These are phyloP conservation scores for Populus deltoides DNA, from an alignment of 345 rosid species.

Conservation along the genomic window DNA sequence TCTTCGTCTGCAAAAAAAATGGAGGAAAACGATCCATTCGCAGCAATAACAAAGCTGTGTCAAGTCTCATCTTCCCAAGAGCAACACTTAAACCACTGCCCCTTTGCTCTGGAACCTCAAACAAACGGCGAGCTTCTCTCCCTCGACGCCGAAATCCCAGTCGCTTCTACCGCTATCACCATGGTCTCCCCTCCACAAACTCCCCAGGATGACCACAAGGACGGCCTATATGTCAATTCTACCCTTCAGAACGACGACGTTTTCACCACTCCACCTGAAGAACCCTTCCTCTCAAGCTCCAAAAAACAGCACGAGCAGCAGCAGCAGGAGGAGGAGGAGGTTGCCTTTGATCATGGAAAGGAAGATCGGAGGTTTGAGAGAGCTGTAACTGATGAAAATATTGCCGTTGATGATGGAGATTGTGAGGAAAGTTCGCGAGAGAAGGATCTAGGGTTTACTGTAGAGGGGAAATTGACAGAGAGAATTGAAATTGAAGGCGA, in stretches of 20 bases:
- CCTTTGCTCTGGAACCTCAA: slow-evolving; percentile 16
- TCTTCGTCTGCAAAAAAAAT: not conserved
- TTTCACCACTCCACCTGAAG: slow-evolving; percentile 30
- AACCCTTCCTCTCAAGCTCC: slow-evolving; percentile 1
- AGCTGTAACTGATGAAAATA: not conserved
- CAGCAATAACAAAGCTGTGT: slow-evolving; percentile 19
- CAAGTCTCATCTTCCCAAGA: slow-evolving; percentile 30
- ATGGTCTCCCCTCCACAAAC: slow-evolving; percentile 38
- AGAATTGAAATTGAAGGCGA: slow-evolving; percentile 10
- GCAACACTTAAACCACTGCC: slow-evolving; percentile 4
- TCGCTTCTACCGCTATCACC: slow-evolving; percentile 31
- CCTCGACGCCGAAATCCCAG: slow-evolving; percentile 15
- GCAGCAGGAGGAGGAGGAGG: not conserved
- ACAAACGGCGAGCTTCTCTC: not conserved
- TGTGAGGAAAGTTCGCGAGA: slow-evolving; percentile 14
- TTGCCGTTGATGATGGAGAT: not conserved
- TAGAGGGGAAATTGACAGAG: slow-evolving; percentile 28
- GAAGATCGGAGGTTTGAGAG: not conserved
- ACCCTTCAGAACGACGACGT: slow-evolving; percentile 5
- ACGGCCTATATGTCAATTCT: not conserved
- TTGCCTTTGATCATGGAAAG: not conserved
- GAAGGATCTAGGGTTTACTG: slow-evolving; percentile 34
- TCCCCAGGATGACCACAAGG: not conserved
- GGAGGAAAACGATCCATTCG: slow-evolving; percentile 26
- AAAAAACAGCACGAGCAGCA: not conserved